Conservation (phyloP, 2,329 filamentous ascomycete genomes). For the Nemania diffusa region DNA sequence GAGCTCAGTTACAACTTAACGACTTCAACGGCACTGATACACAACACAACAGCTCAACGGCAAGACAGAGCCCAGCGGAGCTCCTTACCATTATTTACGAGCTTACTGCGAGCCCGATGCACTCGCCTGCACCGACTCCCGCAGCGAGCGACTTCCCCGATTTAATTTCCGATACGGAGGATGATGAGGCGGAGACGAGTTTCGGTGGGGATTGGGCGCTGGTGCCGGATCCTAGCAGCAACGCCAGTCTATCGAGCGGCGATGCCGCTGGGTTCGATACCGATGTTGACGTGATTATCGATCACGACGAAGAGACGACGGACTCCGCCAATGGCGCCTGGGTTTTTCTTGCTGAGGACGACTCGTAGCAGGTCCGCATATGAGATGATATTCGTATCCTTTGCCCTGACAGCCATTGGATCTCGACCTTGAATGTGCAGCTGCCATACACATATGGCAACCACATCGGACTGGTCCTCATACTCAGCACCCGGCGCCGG, state of each 20-base stretch:
- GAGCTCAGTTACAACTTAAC: background rate
- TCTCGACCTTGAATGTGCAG: conserved; percentile 36
- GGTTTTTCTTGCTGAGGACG: conserved; percentile 45
- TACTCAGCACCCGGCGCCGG: conserved; percentile 36
- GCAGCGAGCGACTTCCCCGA: conserved; percentile 33
- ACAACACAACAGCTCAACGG: background rate
- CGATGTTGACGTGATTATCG: conserved; percentile 16
- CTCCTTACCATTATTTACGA: conserved; percentile 40
- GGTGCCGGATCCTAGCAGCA: conserved; percentile 18
- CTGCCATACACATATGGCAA: conserved; percentile 13
- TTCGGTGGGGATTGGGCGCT: conserved; percentile 38
- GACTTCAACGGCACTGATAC: conserved; percentile 11
- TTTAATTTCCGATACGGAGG: conserved; percentile 37
- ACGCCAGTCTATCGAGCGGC: background rate
- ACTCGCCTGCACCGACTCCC: conserved; percentile 23
- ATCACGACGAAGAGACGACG: conserved; percentile 18
- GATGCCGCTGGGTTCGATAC: background rate
- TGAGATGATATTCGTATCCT: conserved; percentile 30
- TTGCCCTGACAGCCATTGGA: conserved; percentile 39
- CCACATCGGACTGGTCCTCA: conserved; percentile 43
- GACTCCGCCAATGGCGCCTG: conserved; percentile 39
- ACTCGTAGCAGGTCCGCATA: conserved; percentile 47
- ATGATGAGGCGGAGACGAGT: conserved; percentile 24
- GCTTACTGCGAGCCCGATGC: conserved; percentile 37
- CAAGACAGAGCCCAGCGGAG: conserved; percentile 10